Base-by-base conservation (phyloP, 2,329 filamentous ascomycete genomes). In the Claviceps maximensis region DNA sequence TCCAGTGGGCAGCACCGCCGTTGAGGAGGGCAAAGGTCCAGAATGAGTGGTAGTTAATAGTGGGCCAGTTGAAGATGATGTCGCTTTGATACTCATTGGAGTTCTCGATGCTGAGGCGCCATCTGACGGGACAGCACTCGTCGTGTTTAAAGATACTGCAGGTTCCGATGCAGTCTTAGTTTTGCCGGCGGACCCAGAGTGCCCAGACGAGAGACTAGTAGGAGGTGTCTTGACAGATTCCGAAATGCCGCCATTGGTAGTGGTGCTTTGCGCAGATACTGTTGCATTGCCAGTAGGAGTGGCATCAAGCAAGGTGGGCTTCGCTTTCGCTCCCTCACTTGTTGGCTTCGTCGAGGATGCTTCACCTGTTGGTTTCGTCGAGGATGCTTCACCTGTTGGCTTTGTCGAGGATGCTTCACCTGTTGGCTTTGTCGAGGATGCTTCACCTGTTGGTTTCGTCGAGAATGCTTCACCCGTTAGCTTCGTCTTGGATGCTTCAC, bases 151-250 rank as follows among this genome's bases (percentile, higher is more conserved):
- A 44, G 47, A 21, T 45, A 33, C 17, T 40, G n/a, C 8, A 47
- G 52, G 29, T 48, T 57, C 27, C 49, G 36, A 27, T 19, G 19
- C 2, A 3, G 36, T 44, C 40, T 51, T 19, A 15, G 10, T 45
- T 15, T 31, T 21, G 64, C 52, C 17, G 61, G 61, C 17, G 25
- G 36, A 19, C 9, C 56, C 55, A 23, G 51, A 48, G 8, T 55
- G 50, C 17, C 19, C 54, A 31, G 58, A 58, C 29, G 62, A 46
- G 19, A 61, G 44, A 6, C 53, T 59, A 36, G 52, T 55, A 27
- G 63, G 21, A 27, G 60, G 40, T 12, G 61, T 58, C 12, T 54
- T 47, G n/a, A 63, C 52, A 15, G 63, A 61, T 36, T 61, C 58
- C 45, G 62, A 49, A 3, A 63, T 33, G n/a, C 57, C 59, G 21